A percentile compares a stretch with the other conserved stretches of the same genome.
Evolutionary conservation across 2,329 filamentous ascomycete species (phyloP).

Genomic region (Annulohypoxylon truncatum): DNA sequence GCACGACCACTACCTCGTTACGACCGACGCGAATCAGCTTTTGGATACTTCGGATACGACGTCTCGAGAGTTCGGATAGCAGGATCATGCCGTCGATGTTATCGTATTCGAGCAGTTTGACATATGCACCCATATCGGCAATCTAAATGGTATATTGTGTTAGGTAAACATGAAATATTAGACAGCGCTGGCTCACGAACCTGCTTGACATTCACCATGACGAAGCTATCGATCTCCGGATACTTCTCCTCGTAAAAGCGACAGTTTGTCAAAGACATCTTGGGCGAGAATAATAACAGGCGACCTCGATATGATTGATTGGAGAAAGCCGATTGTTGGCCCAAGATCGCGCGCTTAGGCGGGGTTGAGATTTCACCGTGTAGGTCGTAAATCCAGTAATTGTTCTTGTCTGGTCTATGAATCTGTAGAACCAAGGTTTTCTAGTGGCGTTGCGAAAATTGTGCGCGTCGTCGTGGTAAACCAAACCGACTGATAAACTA

Average conservation of each 20-base stretch:
- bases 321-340: conserved; percentile 40
- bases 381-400: conserved; percentile 16
- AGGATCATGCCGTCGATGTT: conserved; percentile 99
- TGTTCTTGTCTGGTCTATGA: background rate
- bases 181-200: conserved; percentile 55
- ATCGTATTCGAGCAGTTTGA: conserved; percentile 99
- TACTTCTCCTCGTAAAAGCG: conserved; percentile 98
- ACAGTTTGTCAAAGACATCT: conserved; percentile 95
- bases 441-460: background rate
- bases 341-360: conserved; percentile 39
- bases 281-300: conserved; percentile 66
- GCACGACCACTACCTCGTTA: conserved; percentile 98
- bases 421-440: background rate
- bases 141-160: conserved; percentile 71
- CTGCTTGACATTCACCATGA: conserved; percentile 99
- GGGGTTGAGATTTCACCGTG: conserved; percentile 24
- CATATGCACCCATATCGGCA: conserved; percentile 99
- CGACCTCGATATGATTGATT: conserved; percentile 33
- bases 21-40: conserved; percentile 98
- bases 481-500: conserved; percentile 13
- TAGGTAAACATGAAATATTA: conserved; percentile 28
- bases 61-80: conserved; percentile 94
- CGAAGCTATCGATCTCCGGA: conserved; percentile 98
- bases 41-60: conserved; percentile 98
- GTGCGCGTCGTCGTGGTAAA: conserved; percentile 22